These are phyloP conservation scores for Aspergillus terreus DNA, from an alignment of 2,329 filamentous ascomycete species.

Conservation along the genomic window DNA sequence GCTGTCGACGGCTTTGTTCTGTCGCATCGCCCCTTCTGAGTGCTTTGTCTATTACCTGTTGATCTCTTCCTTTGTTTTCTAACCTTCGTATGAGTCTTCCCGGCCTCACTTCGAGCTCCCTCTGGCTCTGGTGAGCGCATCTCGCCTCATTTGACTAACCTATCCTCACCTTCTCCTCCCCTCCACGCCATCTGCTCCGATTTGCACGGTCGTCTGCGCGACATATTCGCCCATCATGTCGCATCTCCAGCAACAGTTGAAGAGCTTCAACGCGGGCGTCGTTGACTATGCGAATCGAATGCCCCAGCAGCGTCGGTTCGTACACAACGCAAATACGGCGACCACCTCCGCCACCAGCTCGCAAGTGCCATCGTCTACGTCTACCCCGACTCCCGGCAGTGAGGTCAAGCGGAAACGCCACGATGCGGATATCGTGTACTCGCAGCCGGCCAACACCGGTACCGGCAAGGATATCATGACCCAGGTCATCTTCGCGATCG, in stretches of 20 bases:
- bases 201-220: background rate
- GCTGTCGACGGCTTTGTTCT: background rate
- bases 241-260: conserved; percentile 64
- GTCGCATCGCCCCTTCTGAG: background rate
- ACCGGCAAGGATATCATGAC: conserved; percentile 79
- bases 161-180: background rate
- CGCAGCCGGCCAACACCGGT: conserved; percentile 71
- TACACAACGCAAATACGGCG: conserved; percentile 38
- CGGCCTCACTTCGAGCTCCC: conserved; percentile 4
- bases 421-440: conserved; percentile 58
- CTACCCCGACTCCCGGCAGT: conserved; percentile 28
- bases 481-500: conserved; percentile 81
- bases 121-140: conserved; percentile 8
- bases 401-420: conserved; percentile 59
- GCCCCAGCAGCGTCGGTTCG: conserved; percentile 49
- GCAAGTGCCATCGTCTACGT: conserved; percentile 38
- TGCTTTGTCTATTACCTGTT: background rate
- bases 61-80: background rate
- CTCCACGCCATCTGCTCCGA: background rate
- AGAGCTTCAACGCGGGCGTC: conserved; percentile 59
- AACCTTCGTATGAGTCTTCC: conserved; percentile 3
- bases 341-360: conserved; percentile 58
- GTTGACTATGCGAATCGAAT: conserved; percentile 63
- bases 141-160: conserved; percentile 4
- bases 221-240: conserved; percentile 48